Conservation (phyloP, 2,329 filamentous ascomycete genomes). For the Trichoderma hamatum region DNA sequence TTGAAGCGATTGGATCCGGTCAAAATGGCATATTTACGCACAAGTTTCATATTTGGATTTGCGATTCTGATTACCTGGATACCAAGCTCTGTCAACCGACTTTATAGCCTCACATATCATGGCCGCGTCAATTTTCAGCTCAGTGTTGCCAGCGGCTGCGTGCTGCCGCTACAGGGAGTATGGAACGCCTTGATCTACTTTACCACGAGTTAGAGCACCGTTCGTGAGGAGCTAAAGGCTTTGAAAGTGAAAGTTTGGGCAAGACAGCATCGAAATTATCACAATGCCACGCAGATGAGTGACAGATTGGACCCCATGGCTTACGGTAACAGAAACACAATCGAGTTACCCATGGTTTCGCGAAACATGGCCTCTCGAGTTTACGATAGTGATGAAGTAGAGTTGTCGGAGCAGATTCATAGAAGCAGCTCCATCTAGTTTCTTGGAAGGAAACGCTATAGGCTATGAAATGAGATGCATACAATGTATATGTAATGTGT, state of each 20-base stretch:
- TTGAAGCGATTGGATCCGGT: slow-evolving; percentile 52
- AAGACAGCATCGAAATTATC: slow-evolving; percentile 21
- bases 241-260: slow-evolving; percentile 29
- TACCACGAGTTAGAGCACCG: slow-evolving; percentile 59
- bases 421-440: slow-evolving; percentile 16
- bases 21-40: slow-evolving; percentile 62
- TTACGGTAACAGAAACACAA: slow-evolving; percentile 31
- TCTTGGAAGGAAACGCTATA: neutral
- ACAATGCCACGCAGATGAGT: slow-evolving; percentile 34
- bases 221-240: slow-evolving; percentile 35
- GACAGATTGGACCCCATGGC: slow-evolving; percentile 34
- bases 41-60: slow-evolving; percentile 63
- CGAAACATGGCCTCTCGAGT: neutral
- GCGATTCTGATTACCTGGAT: slow-evolving; percentile 64
- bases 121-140: slow-evolving; percentile 61
- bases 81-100: slow-evolving; percentile 70
- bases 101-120: slow-evolving; percentile 64
- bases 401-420: neutral
- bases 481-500: neutral
- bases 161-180: slow-evolving; percentile 75
- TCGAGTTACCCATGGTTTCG: slow-evolving; percentile 31
- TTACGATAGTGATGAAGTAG: slow-evolving; percentile 26
- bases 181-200: slow-evolving; percentile 82
- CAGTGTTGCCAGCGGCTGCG: slow-evolving; percentile 69
- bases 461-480: neutral